Percentiles rank a stretch among this genome's conserved stretches.
phyloP scores from a whole-genome alignment of 2,329 filamentous ascomycete genomes.

The Colletotrichum sojae region DNA sequence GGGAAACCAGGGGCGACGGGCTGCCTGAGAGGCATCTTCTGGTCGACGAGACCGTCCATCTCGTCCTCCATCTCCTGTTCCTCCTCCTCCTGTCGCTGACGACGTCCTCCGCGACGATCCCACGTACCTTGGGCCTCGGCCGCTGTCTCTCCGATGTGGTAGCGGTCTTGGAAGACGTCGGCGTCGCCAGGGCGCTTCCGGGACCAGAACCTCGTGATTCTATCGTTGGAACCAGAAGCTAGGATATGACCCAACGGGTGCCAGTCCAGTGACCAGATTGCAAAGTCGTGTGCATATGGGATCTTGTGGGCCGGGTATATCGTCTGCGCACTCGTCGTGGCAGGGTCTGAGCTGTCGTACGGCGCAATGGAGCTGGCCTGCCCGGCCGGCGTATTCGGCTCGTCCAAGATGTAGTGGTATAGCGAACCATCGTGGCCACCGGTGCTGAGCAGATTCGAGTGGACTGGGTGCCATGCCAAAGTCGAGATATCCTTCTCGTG shows the following conservation, averaged over 20 bases:
- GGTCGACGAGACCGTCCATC: conserved; percentile 91
- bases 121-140: conserved; percentile 97
- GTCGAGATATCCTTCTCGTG: conserved; percentile 98
- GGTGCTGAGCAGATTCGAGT: conserved; percentile 89
- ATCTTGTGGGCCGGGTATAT: conserved; percentile 92
- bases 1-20: conserved; percentile 65
- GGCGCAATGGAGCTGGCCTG: conserved; percentile 81
- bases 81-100: conserved; percentile 90
- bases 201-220: conserved; percentile 97
- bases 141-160: conserved; percentile 94
- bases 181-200: conserved; percentile 88
- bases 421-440: conserved; percentile 92
- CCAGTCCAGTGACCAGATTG: conserved; percentile 98
- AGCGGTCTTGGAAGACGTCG: conserved; percentile 89
- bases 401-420: conserved; percentile 95
- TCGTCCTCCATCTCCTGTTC: conserved; percentile 95
- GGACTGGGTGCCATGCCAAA: conserved; percentile 92
- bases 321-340: conserved; percentile 86
- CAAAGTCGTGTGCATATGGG: conserved; percentile 91
- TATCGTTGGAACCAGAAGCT: conserved; percentile 95
- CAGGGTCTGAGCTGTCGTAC: conserved; percentile 86
- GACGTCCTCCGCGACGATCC: conserved; percentile 83
- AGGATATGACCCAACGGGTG: conserved; percentile 96
- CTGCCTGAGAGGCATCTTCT: conserved; percentile 80
- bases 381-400: conserved; percentile 87